Conservation (phyloP, 257 asterid species). For the Eucommia ulmoides region DNA sequence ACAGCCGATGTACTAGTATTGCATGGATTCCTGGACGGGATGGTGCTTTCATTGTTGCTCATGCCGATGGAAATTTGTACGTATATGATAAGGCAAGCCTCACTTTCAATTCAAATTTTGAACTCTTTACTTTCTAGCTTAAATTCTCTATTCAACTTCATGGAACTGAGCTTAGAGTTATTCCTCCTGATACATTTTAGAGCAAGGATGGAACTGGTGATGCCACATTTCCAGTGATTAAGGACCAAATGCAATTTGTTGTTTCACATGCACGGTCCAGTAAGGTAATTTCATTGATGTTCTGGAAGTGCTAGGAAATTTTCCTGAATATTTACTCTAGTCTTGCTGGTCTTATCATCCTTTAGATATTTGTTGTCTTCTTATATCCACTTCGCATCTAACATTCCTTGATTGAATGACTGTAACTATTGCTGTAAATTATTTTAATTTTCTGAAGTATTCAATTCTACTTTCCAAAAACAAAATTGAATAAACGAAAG, state of each 20-base stretch:
- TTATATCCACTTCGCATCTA: not conserved
- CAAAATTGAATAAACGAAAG: too few relatives aligned
- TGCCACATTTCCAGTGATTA: constrained; percentile 85
- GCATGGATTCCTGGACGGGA: constrained; percentile 94
- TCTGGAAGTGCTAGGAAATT: too few relatives aligned
- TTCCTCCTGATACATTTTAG: too few relatives aligned
- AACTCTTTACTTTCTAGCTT: too few relatives aligned
- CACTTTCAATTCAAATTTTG: too few relatives aligned
- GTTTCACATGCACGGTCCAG: constrained; percentile 93
- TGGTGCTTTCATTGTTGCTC: constrained; percentile 82
- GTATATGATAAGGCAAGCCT: constrained; percentile 91
- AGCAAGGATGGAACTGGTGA: constrained; percentile 89
- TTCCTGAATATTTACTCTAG: too few relatives aligned
- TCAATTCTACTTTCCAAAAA: not conserved
- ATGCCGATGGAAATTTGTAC: constrained; percentile 84
- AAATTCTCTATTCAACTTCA: too few relatives aligned
- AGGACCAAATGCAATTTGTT: constrained; percentile 89
- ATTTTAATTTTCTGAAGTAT: not conserved
- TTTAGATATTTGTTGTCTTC: not conserved
- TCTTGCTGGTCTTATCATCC: too few relatives aligned
- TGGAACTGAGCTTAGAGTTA: too few relatives aligned
- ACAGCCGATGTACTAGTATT: constrained; percentile 81
- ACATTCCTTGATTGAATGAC: not conserved
- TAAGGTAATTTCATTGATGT: constrained; percentile 38
- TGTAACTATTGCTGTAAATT: not conserved